Evolutionary conservation across 163 green algal species (phyloP).

Genomic region (Trebouxiophyceae sp.): DNA sequence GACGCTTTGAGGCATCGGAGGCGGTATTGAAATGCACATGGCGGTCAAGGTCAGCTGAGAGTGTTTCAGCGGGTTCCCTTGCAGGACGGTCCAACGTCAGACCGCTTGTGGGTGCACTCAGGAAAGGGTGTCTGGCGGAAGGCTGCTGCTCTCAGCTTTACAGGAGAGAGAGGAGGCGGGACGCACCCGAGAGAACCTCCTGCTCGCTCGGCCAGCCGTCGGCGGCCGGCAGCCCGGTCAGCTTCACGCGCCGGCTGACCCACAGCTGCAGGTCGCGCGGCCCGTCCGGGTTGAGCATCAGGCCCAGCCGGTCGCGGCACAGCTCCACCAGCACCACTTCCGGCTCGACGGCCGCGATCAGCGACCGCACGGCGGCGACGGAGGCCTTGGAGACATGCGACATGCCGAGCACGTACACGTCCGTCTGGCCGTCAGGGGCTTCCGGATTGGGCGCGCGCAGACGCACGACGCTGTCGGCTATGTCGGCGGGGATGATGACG

Average conservation of each 20-base stretch:
- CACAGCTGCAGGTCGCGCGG: constrained; percentile 16
- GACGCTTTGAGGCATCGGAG: too few species aligned
- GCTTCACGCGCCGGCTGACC: constrained; percentile 19
- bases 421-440: constrained; percentile 23
- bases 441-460: constrained; percentile 23
- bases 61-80: too few species aligned
- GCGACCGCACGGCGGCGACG: constrained; percentile 28
- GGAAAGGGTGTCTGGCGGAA: too few species aligned
- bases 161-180: too few species aligned
- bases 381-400: constrained; percentile 62
- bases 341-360: constrained; percentile 1
- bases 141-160: too few species aligned
- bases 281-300: constrained; percentile 31
- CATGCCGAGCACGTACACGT: constrained; percentile 68
- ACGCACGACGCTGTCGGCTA: neutral
- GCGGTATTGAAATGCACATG: too few species aligned
- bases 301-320: constrained; percentile 60
- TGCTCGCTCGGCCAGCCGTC: constrained; percentile 42
- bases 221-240: constrained; percentile 12
- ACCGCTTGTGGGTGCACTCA: too few species aligned
- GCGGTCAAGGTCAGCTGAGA: too few species aligned
- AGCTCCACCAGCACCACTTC: constrained; percentile 65
- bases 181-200: constrained; percentile 31
- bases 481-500: neutral
- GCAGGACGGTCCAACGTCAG: too few species aligned